Evolutionary conservation across 2,329 filamentous ascomycete species (phyloP).

Genomic region (Orbilia oligospora): DNA sequence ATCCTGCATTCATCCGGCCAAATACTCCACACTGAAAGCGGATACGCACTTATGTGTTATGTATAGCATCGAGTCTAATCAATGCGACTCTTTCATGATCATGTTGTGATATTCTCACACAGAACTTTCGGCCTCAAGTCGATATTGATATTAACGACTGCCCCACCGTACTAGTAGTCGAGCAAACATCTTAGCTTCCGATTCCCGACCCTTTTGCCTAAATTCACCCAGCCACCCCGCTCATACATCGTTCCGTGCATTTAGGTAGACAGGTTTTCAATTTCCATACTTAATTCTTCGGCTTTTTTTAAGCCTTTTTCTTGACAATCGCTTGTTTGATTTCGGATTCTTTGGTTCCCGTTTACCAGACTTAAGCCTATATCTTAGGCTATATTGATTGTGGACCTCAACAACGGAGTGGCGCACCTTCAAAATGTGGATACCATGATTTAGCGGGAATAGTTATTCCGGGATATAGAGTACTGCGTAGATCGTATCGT

Average conservation of each 20-base stretch:
- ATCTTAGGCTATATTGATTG: slow-evolving; percentile 9
- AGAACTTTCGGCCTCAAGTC: background rate
- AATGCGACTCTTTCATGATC: background rate
- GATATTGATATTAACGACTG: background rate
- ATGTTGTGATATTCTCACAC: background rate
- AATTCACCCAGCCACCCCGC: background rate
- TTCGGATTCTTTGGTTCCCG: background rate
- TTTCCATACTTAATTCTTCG: background rate
- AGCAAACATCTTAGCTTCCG: background rate
- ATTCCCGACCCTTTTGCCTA: background rate
- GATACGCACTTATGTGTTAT: background rate
- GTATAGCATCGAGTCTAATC: background rate
- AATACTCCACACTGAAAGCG: background rate
- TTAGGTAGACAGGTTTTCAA: background rate
- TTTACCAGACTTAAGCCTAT: background rate
- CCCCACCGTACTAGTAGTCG: background rate
- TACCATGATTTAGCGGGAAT: background rate
- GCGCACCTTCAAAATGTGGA: background rate
- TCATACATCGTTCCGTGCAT: background rate
- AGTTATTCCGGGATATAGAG: too few relatives aligned
- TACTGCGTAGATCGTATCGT: too few relatives aligned
- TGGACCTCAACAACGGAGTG: background rate
- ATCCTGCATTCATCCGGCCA: slow-evolving; percentile 12
- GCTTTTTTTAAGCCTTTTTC: background rate
- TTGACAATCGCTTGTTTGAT: background rate